Conservation (phyloP, 371 early-diverging fungal genomes). For the Quaeritorhiza haematococci region DNA sequence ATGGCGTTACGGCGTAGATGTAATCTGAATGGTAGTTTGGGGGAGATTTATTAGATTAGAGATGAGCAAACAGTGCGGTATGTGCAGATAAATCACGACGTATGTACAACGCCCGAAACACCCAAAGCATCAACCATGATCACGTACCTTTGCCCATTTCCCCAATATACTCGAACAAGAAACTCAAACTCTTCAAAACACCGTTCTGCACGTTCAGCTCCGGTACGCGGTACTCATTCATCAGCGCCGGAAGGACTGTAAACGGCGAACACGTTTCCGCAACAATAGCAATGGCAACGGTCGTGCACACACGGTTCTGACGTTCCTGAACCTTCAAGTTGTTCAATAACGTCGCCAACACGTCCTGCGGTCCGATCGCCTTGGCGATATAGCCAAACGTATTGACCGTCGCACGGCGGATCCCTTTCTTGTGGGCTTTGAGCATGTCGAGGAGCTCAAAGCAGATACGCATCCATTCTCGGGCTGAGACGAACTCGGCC, state of each 20-base stretch:
- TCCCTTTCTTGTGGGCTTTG: slow-evolving; percentile 92
- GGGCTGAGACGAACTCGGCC: slow-evolving; percentile 93
- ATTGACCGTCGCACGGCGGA: slow-evolving; percentile 91
- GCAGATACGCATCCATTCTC: slow-evolving; percentile 99
- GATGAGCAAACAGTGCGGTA: too few species aligned
- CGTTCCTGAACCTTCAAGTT: slow-evolving; percentile 97
- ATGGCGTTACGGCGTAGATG: slow-evolving; percentile 89
- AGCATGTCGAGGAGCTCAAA: slow-evolving; percentile 94
- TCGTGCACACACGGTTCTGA: slow-evolving; percentile 96
- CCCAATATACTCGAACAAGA: slow-evolving; percentile 96
- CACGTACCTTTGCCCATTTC: slow-evolving; percentile 93
- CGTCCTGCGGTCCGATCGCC: slow-evolving; percentile 99
- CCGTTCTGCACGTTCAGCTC: slow-evolving; percentile 98
- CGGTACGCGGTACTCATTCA: slow-evolving; percentile 98
- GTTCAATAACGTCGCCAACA: slow-evolving; percentile 91
- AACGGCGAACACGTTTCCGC: slow-evolving; percentile 97
- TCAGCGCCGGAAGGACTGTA: slow-evolving; percentile 93
- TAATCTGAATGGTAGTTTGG: too few species aligned
- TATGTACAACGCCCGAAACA: too few species aligned
- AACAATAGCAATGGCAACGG: slow-evolving; percentile 93
- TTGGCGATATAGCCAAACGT: slow-evolving; percentile 98
- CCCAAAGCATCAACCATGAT: too few species aligned
- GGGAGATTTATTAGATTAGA: too few species aligned
- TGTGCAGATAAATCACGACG: too few species aligned
- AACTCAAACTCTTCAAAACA: slow-evolving; percentile 89